A percentile compares a stretch with the other conserved stretches of the same genome.
Evolutionary conservation across 2,329 filamentous ascomycete species (phyloP).

Genomic region (Penicillium sp.): DNA sequence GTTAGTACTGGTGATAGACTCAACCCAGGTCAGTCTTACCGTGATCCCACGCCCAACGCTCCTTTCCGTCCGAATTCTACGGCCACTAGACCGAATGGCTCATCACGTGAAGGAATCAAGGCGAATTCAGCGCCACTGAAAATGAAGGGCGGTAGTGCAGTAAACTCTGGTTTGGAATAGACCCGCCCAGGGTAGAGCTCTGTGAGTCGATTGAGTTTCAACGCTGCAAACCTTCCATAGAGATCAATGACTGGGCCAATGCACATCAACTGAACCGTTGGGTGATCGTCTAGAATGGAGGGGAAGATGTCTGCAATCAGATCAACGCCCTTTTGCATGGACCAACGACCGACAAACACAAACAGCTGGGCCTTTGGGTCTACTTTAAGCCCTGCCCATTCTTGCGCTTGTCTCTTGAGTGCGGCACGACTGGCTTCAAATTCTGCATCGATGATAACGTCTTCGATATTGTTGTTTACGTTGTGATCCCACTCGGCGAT

Average conservation of each 20-base stretch:
- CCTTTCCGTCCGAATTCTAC: slow-evolving; percentile 70
- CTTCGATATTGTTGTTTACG: slow-evolving; percentile 51
- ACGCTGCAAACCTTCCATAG: slow-evolving; percentile 66
- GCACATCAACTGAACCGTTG: slow-evolving; percentile 62
- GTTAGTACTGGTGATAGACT: neutral
- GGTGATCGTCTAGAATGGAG: slow-evolving; percentile 60
- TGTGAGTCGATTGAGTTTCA: slow-evolving; percentile 66
- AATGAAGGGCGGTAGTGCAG: slow-evolving; percentile 64
- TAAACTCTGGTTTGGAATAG: slow-evolving; percentile 68
- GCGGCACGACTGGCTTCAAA: slow-evolving; percentile 57
- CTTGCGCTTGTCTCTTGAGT: slow-evolving; percentile 62
- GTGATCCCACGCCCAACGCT: slow-evolving; percentile 64
- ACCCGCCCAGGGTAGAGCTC: slow-evolving; percentile 64
- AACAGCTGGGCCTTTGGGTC: slow-evolving; percentile 65
- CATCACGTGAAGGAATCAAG: slow-evolving; percentile 68
- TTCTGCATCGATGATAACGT: slow-evolving; percentile 54
- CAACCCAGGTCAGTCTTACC: neutral
- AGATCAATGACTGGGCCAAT: slow-evolving; percentile 68
- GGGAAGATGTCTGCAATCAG: slow-evolving; percentile 68
- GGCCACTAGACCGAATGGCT: slow-evolving; percentile 68
- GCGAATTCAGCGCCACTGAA: slow-evolving; percentile 69
- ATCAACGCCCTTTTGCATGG: slow-evolving; percentile 68
- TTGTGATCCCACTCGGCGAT: slow-evolving; percentile 58
- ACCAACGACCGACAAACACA: slow-evolving; percentile 69
- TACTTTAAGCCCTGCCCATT: slow-evolving; percentile 65